A percentile compares a stretch with the other conserved stretches of the same genome.
Conservation (phyloP, 805 yeast genomes). For the Kuraishia floccosa region DNA sequence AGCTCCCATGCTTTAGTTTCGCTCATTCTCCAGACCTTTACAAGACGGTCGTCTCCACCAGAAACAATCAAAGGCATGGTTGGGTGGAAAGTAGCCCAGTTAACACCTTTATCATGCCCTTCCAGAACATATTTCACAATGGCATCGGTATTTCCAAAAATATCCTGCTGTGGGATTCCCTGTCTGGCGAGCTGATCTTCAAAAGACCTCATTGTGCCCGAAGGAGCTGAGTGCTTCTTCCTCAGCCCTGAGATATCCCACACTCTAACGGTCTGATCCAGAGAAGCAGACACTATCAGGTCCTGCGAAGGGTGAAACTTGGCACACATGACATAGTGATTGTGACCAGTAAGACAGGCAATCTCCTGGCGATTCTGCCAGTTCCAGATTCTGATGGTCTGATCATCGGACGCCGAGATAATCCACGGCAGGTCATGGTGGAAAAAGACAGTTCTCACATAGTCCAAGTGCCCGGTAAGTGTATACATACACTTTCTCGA, state of each 20-base stretch:
- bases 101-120: slow-evolving; percentile 98
- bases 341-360: slow-evolving; percentile 95
- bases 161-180: slow-evolving; percentile 76
- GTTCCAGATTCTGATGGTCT: slow-evolving; percentile 97
- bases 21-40: slow-evolving; percentile 95
- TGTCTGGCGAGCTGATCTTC: slow-evolving; percentile 44
- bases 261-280: slow-evolving; percentile 97
- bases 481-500: slow-evolving; percentile 89
- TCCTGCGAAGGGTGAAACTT: slow-evolving; percentile 96
- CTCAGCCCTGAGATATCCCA: slow-evolving; percentile 97
- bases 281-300: slow-evolving; percentile 86
- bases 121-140: slow-evolving; percentile 91
- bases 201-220: slow-evolving; percentile 27
- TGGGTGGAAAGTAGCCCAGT: slow-evolving; percentile 98
- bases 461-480: slow-evolving; percentile 88
- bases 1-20: slow-evolving; percentile 99
- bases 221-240: slow-evolving; percentile 82
- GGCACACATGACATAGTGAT: slow-evolving; percentile 97
- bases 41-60: slow-evolving; percentile 92
- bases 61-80: slow-evolving; percentile 89
- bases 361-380: slow-evolving; percentile 98
- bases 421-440: slow-evolving; percentile 98
- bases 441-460: slow-evolving; percentile 87
- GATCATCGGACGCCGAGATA: slow-evolving; percentile 92
- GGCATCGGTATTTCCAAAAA: slow-evolving; percentile 90